Conservation (phyloP, 2,329 filamentous ascomycete species). For the Fusarium drepaniforme region DNA sequence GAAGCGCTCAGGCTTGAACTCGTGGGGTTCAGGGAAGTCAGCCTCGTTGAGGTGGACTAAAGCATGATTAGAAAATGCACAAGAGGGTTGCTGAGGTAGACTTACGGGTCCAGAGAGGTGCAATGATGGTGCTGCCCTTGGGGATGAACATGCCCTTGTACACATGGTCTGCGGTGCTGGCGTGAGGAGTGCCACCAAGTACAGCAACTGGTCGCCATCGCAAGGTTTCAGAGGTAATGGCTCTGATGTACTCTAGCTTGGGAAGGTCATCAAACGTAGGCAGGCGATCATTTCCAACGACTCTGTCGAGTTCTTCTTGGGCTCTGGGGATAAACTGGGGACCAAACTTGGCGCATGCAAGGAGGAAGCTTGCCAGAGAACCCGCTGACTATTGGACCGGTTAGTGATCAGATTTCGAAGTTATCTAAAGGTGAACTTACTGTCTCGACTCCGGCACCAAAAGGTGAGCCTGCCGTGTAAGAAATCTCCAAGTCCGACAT, state of each 20-base stretch:
- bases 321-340: constrained; percentile 60
- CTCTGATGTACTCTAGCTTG: constrained; percentile 49
- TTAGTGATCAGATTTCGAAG: background rate
- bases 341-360: constrained; percentile 65
- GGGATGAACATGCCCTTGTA: constrained; percentile 60
- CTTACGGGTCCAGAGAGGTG: constrained; percentile 58
- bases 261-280: constrained; percentile 53
- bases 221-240: constrained; percentile 54
- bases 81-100: accelerated
- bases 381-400: constrained; percentile 52
- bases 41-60: constrained; percentile 55
- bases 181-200: constrained; percentile 58
- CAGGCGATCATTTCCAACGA: constrained; percentile 52
- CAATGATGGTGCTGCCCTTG: constrained; percentile 56
- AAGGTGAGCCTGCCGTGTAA: constrained; percentile 58
- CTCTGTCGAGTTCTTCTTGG: constrained; percentile 54
- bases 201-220: constrained; percentile 58
- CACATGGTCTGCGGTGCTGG: constrained; percentile 56
- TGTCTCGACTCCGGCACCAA: constrained; percentile 59
- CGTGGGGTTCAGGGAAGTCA: constrained; percentile 55
- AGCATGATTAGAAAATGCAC: accelerated
- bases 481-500: constrained; percentile 58
- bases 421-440: constrained; percentile 36
- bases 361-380: constrained; percentile 62
- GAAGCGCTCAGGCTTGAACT: constrained; percentile 54